phyloP scores from a whole-genome alignment of 495 filamentous ascomycete genomes.

The Aspergillus saccharolyticus region DNA sequence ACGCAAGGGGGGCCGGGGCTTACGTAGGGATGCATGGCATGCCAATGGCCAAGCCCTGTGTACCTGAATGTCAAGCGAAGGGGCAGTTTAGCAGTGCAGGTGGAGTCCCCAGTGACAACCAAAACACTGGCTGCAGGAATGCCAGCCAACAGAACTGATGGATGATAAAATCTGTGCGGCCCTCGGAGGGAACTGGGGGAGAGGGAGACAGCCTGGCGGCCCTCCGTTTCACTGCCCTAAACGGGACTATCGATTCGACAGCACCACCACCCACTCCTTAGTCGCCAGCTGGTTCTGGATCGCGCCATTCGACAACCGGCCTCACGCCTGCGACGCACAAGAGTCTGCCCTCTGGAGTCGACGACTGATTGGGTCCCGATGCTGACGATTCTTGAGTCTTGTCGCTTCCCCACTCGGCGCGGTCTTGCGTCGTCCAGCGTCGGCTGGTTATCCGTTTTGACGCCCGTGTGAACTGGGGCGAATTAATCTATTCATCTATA shows the following conservation, averaged over 20 bases:
- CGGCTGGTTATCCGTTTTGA: neutral
- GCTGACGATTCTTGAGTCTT: constrained; percentile 1
- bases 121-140: constrained; percentile 1
- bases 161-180: neutral
- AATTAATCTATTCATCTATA: neutral
- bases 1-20: constrained; percentile 4
- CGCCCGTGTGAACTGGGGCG: neutral
- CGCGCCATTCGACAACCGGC: neutral
- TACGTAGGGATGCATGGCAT: constrained; percentile 5
- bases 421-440: neutral
- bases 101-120: neutral
- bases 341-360: neutral
- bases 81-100: neutral
- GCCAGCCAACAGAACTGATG: neutral
- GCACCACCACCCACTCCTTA: neutral
- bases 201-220: neutral
- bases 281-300: neutral
- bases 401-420: neutral
- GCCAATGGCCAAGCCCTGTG: neutral
- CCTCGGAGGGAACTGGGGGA: neutral
- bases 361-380: neutral
- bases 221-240: constrained; percentile 6
- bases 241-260: constrained; percentile 1
- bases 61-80: neutral
- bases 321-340: neutral